Evolutionary conservation across 2,329 filamentous ascomycete genomes (phyloP), one percentile per base, ranked within the genome.

Genomic region (Trichoderma hamatum): DNA sequence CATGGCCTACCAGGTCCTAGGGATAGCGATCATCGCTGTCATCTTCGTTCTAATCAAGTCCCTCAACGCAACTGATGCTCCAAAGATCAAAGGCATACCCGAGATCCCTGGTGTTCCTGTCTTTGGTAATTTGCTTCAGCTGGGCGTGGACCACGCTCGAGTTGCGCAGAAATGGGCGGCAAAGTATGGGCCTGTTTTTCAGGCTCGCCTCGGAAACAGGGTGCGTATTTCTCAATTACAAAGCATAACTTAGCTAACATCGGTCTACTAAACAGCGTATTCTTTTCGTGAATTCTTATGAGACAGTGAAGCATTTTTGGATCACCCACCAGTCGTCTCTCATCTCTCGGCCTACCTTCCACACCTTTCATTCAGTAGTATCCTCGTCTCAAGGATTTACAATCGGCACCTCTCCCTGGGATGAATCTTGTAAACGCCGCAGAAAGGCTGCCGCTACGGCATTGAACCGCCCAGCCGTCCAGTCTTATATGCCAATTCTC

Each of bases 341-440:
- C 69, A 93, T 94, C 74, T 94, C 91, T 0, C 87, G 92, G 2
- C 92, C 92, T 0, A 92, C 85, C 28, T 87, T 94, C 59, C 91
- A 95, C 78, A 95, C 92, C 0, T 95, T 94, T 78, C 92, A 94
- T 79, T 91, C 86, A 5, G 90, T 94, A 4, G 90, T 94, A 3
- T 93, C 91, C 1, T 88, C 85, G 39, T 92, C 90, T 0, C 90
- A 93, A 73, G 92, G 92, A 6, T 92, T 93, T 78, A 95, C 92
- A 0, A 93, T 96, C 70, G 92, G 92, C 1, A 93, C 92, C 0
- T 94, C 91, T 0, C 92, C 92, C 0, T 96, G 92, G 90, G 91
- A 94, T 71, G 92, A 93, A 62, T 92, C 89, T 2, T 93, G 91
- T 80, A 95, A 94, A 78, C 83, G 85, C 28, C 86, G 92, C 11